phyloP scores from a whole-genome alignment of 257 asterid species.

The Gentiana macrophylla region DNA sequence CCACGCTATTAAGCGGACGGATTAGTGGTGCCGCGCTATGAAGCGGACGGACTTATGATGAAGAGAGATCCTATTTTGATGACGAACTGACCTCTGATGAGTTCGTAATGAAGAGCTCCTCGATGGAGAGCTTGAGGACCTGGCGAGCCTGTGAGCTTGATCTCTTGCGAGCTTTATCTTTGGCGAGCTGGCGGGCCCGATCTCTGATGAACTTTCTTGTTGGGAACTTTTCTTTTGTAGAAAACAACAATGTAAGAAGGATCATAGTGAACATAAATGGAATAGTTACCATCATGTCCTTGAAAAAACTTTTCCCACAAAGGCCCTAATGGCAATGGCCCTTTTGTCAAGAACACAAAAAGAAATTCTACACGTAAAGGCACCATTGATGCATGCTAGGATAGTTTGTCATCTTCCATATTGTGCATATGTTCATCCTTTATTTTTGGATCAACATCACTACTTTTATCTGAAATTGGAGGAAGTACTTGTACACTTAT shows the following conservation, averaged over 20 bases:
- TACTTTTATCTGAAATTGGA: not conserved
- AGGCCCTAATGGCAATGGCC: slow-evolving; percentile 45
- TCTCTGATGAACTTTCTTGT: slow-evolving; percentile 7
- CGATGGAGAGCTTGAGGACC: too few relatives aligned
- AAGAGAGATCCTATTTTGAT: too few relatives aligned
- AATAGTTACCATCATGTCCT: slow-evolving; percentile 38
- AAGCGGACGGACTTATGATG: too few relatives aligned
- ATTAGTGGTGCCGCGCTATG: too few relatives aligned
- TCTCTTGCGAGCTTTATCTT: too few relatives aligned
- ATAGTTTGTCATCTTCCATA: slow-evolving; percentile 10
- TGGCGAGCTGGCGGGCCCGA: too few relatives aligned
- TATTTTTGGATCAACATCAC: not conserved
- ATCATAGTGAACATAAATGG: slow-evolving; percentile 56
- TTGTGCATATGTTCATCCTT: not conserved
- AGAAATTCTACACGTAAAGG: slow-evolving; percentile 26
- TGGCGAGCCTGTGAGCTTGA: too few relatives aligned
- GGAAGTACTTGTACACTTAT: not conserved
- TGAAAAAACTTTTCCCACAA: slow-evolving; percentile 55
- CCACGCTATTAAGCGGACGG: too few relatives aligned
- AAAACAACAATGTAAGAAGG: slow-evolving; percentile 29
- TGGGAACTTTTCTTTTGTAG: slow-evolving; percentile 17
- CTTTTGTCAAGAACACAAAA: slow-evolving; percentile 46
- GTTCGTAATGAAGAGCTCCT: too few relatives aligned
- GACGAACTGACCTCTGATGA: too few relatives aligned
- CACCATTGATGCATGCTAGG: slow-evolving; percentile 41